phyloP scores from a whole-genome alignment of 2,329 filamentous ascomycete genomes.

The Microsporum canis region DNA sequence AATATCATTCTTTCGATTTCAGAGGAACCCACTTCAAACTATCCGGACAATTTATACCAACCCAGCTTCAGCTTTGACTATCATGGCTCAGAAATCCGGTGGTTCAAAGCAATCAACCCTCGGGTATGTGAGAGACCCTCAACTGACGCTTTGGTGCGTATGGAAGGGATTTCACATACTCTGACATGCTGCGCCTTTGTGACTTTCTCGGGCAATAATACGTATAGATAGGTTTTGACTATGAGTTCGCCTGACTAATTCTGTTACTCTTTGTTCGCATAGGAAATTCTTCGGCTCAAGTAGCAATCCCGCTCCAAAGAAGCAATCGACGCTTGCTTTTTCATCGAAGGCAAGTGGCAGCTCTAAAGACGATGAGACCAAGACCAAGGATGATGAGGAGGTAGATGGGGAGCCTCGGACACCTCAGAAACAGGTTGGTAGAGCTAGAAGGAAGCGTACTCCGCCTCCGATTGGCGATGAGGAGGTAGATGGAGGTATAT shows the following conservation, averaged over 20 bases:
- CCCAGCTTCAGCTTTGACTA: neutral
- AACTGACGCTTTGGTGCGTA: constrained; percentile 62
- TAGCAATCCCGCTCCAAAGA: constrained; percentile 50
- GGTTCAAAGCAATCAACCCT: constrained; percentile 63
- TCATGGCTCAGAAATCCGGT: constrained; percentile 22
- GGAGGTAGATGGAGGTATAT: constrained; percentile 11
- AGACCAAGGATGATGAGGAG: constrained; percentile 13
- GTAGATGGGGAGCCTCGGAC: neutral
- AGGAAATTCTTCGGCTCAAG: constrained; percentile 78
- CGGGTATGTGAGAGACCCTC: constrained; percentile 70
- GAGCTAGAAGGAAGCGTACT: constrained; percentile 9
- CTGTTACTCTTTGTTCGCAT: constrained; percentile 3
- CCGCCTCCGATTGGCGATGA: constrained; percentile 8
- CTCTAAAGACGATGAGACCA: constrained; percentile 20
- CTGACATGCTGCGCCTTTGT: neutral
- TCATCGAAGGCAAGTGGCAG: constrained; percentile 43
- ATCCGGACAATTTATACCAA: neutral
- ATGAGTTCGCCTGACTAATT: neutral
- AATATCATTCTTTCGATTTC: neutral
- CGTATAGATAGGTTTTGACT: neutral
- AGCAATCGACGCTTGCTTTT: constrained; percentile 72
- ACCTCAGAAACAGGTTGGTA: neutral
- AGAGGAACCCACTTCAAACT: neutral
- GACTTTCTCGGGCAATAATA: neutral
- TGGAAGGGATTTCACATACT: neutral